phyloP scores from a whole-genome alignment of 192 early-diverging fungal genomes.

The Rhizoclosmatium sp. region DNA sequence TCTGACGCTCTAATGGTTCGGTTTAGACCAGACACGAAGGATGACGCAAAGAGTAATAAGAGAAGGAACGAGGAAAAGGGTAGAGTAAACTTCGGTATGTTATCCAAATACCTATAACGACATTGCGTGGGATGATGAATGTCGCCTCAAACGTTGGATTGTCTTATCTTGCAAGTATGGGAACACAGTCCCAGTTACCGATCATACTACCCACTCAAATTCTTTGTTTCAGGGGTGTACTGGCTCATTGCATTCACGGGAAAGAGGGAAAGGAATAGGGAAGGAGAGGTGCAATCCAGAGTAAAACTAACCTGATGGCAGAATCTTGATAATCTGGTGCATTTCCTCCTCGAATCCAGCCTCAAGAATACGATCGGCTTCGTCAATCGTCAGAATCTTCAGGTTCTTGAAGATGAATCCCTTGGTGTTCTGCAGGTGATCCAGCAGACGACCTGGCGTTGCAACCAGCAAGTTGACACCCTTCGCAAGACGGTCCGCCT shows the following conservation, averaged over 20 bases:
- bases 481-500: constrained; percentile 94
- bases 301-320: neutral
- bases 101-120: constrained; percentile 30
- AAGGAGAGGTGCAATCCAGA: neutral
- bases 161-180: constrained; percentile 15
- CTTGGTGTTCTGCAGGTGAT: constrained; percentile 98
- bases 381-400: constrained; percentile 92
- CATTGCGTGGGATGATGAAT: constrained; percentile 12
- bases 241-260: constrained; percentile 12
- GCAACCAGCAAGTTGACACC: constrained; percentile 97
- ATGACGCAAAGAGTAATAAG: constrained; percentile 76
- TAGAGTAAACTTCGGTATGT: neutral
- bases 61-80: neutral
- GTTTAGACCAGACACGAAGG: neutral
- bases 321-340: neutral
- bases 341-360: constrained; percentile 75
- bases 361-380: constrained; percentile 96
- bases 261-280: neutral
- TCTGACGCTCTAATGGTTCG: constrained; percentile 78
- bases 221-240: neutral
- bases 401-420: constrained; percentile 95
- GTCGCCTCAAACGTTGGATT: constrained; percentile 26
- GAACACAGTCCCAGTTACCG: constrained; percentile 12
- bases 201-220: neutral
- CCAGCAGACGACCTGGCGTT: constrained; percentile 95